These are phyloP conservation scores for Pyropia haitanensis DNA, from an alignment of 23 red algal species.

Conservation along the genomic window DNA sequence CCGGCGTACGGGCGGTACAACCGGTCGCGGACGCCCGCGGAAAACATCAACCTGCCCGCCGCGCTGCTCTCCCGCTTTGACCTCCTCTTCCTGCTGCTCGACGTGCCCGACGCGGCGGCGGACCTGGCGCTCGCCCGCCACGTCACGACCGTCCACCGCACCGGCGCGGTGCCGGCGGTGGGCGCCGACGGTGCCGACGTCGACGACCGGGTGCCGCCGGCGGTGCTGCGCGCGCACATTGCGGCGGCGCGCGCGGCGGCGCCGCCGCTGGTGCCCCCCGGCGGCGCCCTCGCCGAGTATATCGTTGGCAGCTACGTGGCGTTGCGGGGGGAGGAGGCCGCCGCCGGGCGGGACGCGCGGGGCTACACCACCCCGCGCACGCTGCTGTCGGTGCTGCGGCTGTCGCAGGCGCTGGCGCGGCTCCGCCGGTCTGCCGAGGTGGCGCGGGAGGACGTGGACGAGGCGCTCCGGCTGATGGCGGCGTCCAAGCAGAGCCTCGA, in stretches of 20 bases:
- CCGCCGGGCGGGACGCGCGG: slow-evolving; percentile 44
- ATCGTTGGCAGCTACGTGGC: slow-evolving; percentile 90
- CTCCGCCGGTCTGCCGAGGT: slow-evolving; percentile 51
- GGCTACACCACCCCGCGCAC: slow-evolving; percentile 85
- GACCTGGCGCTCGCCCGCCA: slow-evolving; percentile 85
- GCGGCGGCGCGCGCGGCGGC: slow-evolving; percentile 50
- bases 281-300: slow-evolving; percentile 66
- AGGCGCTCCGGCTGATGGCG: slow-evolving; percentile 82
- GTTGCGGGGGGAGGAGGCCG: slow-evolving; percentile 61
- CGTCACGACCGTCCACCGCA: slow-evolving; percentile 90
- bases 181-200: slow-evolving; percentile 22
- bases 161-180: slow-evolving; percentile 61
- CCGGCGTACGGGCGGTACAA: slow-evolving; percentile 98
- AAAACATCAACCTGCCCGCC: slow-evolving; percentile 98
- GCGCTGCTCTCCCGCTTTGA: slow-evolving; percentile 97
- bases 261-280: slow-evolving; percentile 51
- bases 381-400: slow-evolving; percentile 83
- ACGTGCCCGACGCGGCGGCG: slow-evolving; percentile 42
- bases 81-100: slow-evolving; percentile 90
- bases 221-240: slow-evolving; percentile 81
- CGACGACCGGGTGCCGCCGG: slow-evolving; percentile 13
- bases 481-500: slow-evolving; percentile 56
- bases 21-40: slow-evolving; percentile 58
- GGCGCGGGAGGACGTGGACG: slow-evolving; percentile 76
- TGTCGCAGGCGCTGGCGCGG: slow-evolving; percentile 82